Evolutionary conservation across 1,284 basidiomycete species (phyloP), one percentile per base, ranked within the genome.

Genomic region (Microbotryum silenes-acaulis): DNA sequence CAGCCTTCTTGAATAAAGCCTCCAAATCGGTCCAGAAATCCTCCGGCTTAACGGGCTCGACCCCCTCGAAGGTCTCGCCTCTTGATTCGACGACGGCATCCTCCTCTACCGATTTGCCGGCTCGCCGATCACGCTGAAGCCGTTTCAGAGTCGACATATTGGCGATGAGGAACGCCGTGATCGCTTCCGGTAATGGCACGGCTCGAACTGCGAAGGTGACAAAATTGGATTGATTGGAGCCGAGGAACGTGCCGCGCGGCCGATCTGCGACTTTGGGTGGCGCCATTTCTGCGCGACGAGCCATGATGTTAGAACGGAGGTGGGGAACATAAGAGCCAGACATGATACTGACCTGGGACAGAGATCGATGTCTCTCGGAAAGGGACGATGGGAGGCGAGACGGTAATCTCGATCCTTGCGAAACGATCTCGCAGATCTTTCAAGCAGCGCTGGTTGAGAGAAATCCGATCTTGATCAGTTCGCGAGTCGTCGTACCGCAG

Each of bases 391-490:
- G 94, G 93, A 70, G 92, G 86, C 1, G 92, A 97, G 9, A 88
- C 85, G 70, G 94, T 90, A 54, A 99, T 92, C 57, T 90, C 88
- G 56, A 96, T 86, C 64, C 85, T 85, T 0, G 96, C 94, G 74
- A 98, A 98, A 25, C 94, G 81, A 76, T 98, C 96, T 25, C 89
- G 83, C 21, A 99, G 79, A 75, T 98, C 96, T 76, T 91, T 93
- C 56, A 98, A 76, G 73, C 96, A 99, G 68, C 96, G 84, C 89
- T 94, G 73, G 4, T 12, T 42, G 37, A 31, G 44, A 42, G n/a
- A 51, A 60, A 37, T 45, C n/a, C 14, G 18, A 21, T 57, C 21
- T 61, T 49, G 23, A 48, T 63, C 12, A 12, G 2, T 18, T 23
- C 2, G 1, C 33, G 29, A 54, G 16, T 42, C 16, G 4, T 10